A percentile compares a stretch with the other conserved stretches of the same genome.
phyloP scores from a whole-genome alignment of 2,329 filamentous ascomycete species.

The Piedraia hortae region DNA sequence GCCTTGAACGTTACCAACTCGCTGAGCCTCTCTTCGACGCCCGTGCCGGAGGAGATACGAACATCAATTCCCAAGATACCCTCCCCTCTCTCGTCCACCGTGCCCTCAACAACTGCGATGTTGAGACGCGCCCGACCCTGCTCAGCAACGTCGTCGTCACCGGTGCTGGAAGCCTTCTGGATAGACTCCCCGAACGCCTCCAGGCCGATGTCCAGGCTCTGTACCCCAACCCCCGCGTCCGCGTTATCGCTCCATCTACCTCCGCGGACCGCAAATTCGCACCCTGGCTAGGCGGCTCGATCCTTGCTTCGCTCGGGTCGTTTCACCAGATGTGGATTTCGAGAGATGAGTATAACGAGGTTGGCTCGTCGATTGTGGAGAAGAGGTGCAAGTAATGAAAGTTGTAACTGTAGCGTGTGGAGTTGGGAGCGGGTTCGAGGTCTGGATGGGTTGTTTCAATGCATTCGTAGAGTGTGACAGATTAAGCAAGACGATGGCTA shows the following conservation, averaged over 20 bases:
- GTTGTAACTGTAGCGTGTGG: neutral
- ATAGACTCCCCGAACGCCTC: slow-evolving; percentile 75
- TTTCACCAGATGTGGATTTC: slow-evolving; percentile 99
- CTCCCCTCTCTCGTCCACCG: slow-evolving; percentile 59
- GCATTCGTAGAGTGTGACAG: too few species aligned
- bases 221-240: slow-evolving; percentile 66
- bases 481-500: too few species aligned
- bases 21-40: slow-evolving; percentile 83
- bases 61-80: slow-evolving; percentile 37
- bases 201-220: slow-evolving; percentile 56
- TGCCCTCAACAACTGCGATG: slow-evolving; percentile 54
- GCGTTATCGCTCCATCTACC: slow-evolving; percentile 64
- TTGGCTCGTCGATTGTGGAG: slow-evolving; percentile 70
- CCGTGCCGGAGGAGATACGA: slow-evolving; percentile 23
- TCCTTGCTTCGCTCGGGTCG: slow-evolving; percentile 77
- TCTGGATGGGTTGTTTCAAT: too few species aligned
- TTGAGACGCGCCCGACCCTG: slow-evolving; percentile 60
- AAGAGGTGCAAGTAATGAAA: slow-evolving; percentile 87
- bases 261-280: slow-evolving; percentile 76
- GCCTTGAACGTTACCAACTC: slow-evolving; percentile 59
- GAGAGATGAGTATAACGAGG: slow-evolving; percentile 91
- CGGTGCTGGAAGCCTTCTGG: slow-evolving; percentile 61
- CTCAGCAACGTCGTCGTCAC: slow-evolving; percentile 82
- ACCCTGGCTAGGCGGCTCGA: slow-evolving; percentile 89
- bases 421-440: too few species aligned